phyloP scores from a whole-genome alignment of 345 rosid genomes.

The Erodium maritimum region DNA sequence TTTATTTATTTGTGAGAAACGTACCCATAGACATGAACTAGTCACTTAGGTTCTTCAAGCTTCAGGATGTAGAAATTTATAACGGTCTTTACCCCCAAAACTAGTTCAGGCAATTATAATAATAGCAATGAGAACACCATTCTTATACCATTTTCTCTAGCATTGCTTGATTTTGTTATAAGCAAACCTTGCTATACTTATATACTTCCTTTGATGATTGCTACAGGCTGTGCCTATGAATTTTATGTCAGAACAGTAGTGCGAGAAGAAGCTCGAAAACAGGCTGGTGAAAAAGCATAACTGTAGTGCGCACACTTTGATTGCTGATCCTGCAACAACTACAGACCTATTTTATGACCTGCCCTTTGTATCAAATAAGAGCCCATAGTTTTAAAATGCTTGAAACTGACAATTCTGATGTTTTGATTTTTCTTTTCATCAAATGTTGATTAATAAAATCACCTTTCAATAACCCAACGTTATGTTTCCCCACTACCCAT shows the following conservation, averaged over 20 bases:
- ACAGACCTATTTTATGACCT: not conserved
- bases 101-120: not conserved
- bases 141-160: not conserved
- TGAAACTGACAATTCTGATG: not conserved
- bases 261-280: conserved; percentile 63
- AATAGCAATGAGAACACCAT: too few species aligned
- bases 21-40: not conserved
- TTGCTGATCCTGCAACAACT: too few species aligned
- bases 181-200: not conserved
- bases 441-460: not conserved
- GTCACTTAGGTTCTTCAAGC: not conserved
- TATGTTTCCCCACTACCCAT: too few species aligned
- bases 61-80: too few species aligned
- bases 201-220: not conserved
- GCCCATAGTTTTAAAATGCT: not conserved
- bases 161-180: not conserved
- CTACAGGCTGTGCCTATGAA: conserved; percentile 88
- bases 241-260: conserved; percentile 58
- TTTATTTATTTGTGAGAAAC: too few species aligned
- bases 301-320: not conserved
- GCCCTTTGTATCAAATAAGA: conserved; percentile 12
- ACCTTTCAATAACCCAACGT: too few species aligned
- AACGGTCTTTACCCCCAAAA: too few species aligned
- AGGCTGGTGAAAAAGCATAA: conserved; percentile 28
- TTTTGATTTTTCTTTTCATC: not conserved